Evolutionary conservation across 306 rosid genomes (phyloP), one percentile per base, ranked within the genome.

Genomic region (Albizia julibrissin): DNA sequence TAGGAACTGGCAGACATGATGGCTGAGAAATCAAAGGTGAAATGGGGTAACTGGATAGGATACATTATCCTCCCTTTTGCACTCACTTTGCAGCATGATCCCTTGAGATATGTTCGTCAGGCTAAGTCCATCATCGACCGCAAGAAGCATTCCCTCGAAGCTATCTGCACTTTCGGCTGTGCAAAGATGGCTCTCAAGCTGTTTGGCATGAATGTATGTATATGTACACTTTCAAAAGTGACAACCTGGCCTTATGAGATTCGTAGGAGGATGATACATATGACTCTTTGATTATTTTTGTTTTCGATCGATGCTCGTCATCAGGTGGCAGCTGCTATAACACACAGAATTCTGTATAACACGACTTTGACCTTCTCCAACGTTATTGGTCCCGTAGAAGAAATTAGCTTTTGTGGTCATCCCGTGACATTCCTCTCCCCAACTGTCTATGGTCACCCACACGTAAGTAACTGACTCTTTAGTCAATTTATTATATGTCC

Each of bases 401-500:
- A 92, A 72, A 77, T 92, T 44, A 85, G 87, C 81, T 92, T 91
- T 75, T 87, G 65, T 42, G 94, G 91, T 59, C 94, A 89, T 81
- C 91, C 87, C 13, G 16, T 88, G 3, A 77, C 87, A 72, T 92
- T 72, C 88, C 26, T 91, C 73, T 89, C 91, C 54, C 92, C 92
- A 10, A 83, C 85, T 82, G 91, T 84, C 68, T 92, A 91, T 76
- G 97, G 95, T 6, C 93, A 87, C 50, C 94, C 97, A n/a, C 91
- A 84, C 0, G 97, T 90, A 75, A 83, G 90, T 50, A 19, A 47
- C 15, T 14, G 52, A 47, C 40, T 47, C 5, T 3, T 47, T 14
- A 3, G 52, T 14, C 52, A 3, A 47, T 47, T 47, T 47, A 47
- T 3, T 47, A 37, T 47, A 37, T 37, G 40, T 37, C 40, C 6